phyloP scores from a whole-genome alignment of 768 basidiomycete genomes.

The Lactarius hengduanensis region DNA sequence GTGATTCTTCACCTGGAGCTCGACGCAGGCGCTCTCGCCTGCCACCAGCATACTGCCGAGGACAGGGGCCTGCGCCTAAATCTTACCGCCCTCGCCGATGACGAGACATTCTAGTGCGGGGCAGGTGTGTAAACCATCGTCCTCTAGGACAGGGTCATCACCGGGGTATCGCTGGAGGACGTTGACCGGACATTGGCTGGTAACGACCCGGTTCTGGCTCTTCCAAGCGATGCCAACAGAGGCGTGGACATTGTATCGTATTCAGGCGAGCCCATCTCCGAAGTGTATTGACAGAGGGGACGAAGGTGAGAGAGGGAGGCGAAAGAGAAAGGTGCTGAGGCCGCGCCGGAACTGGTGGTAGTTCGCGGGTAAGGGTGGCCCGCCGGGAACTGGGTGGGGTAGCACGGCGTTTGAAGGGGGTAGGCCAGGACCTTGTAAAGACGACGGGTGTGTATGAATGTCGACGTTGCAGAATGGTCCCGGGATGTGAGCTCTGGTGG shows the following conservation, averaged over 20 bases:
- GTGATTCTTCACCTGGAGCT: conserved; percentile 80
- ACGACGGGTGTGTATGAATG: conserved; percentile 66
- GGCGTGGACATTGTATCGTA: conserved; percentile 72
- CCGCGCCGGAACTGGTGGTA: conserved; percentile 77
- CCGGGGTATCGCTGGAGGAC: conserved; percentile 50
- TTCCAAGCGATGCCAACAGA: conserved; percentile 74
- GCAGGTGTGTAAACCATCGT: conserved; percentile 36
- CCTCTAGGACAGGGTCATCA: conserved; percentile 25
- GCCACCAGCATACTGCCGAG: conserved; percentile 62
- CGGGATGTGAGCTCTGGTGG: conserved; percentile 66
- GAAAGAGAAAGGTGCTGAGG: conserved; percentile 75
- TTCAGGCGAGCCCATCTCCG: conserved; percentile 62
- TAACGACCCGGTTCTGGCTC: conserved; percentile 67
- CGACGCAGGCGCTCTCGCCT: conserved; percentile 69
- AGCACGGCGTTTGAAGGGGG: conserved; percentile 85
- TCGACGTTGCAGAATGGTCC: conserved; percentile 78
- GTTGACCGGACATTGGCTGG: conserved; percentile 57
- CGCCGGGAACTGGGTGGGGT: conserved; percentile 55
- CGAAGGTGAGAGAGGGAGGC: conserved; percentile 63
- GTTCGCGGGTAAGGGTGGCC: conserved; percentile 58
- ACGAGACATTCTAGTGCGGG: conserved; percentile 56
- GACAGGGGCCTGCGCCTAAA: conserved; percentile 71
- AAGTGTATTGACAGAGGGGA: conserved; percentile 73
- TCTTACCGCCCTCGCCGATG: conserved; percentile 75
- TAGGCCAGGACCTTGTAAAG: conserved; percentile 79